Conservation (phyloP, 805 yeast genomes). For the Yarrowia sp. region DNA sequence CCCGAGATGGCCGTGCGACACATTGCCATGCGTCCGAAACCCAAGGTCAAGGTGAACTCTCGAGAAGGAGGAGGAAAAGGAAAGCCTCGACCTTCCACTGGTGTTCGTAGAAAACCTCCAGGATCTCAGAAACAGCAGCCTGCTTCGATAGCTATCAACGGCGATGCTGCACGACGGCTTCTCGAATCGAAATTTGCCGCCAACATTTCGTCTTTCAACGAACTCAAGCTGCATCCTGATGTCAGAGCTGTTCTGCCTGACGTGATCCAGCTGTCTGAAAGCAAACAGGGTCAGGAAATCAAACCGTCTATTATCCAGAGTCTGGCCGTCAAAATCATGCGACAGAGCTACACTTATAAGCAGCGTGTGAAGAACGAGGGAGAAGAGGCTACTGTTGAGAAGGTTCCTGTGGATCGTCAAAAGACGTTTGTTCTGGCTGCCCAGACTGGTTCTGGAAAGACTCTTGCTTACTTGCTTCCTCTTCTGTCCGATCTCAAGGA, state of each 20-base stretch:
- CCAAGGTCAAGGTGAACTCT: conserved; percentile 33
- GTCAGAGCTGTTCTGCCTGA: conserved; percentile 57
- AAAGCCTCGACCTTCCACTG: conserved; percentile 30
- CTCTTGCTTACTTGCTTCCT: conserved; percentile 88
- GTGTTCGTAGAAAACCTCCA: conserved; percentile 16
- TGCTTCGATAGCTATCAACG: conserved; percentile 34
- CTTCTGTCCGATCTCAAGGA: conserved; percentile 71
- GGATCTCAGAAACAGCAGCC: conserved; percentile 38
- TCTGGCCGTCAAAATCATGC: conserved; percentile 68
- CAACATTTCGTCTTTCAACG: conserved; percentile 69
- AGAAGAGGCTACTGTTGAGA: conserved; percentile 35
- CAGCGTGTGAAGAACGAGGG: conserved; percentile 41
- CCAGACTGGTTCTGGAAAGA: conserved; percentile 96
- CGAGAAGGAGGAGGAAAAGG: conserved; percentile 28
- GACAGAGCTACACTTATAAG: conserved; percentile 49
- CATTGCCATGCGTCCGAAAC: conserved; percentile 38
- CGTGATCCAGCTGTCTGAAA: conserved; percentile 61
- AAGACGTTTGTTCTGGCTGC: conserved; percentile 87
- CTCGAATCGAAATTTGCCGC: conserved; percentile 36
- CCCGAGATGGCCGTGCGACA: conserved; percentile 29
- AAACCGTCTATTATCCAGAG: conserved; percentile 83
- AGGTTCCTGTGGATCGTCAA: conserved; percentile 47
- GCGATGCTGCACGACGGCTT: conserved; percentile 19
- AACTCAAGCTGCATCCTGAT: conserved; percentile 68
- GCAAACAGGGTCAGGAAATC: conserved; percentile 44